Evolutionary conservation across 768 basidiomycete species (phyloP), one percentile per base, ranked within the genome.

Genomic region (Mycena rebaudengoi): DNA sequence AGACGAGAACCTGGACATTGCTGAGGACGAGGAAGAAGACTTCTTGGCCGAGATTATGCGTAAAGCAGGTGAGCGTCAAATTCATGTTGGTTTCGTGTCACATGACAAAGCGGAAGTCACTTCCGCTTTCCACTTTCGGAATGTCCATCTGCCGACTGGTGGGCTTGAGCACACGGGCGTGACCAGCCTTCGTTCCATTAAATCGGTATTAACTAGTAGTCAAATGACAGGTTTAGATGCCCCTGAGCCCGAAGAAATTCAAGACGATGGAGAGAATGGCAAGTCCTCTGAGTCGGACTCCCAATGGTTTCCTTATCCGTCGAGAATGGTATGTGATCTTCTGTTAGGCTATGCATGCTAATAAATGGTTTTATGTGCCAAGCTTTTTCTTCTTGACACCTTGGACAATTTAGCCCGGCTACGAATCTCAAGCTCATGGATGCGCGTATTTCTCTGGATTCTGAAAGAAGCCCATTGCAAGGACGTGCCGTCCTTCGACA

Each of bases 401-500:
- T 20, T 59, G 12, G 57, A 46, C 44, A 59, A 59, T 25, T 20
- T 59, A 8, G 45, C 45, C 12, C 57, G 57, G 5, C 45, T 59
- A 10, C 43, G 57, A 7, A 20, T 59, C 7, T 59, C 57, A 10
- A 44, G 26, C 23, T 59, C 57, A 6, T 29, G 28, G 13, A 59
- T 59, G 57, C 43, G 46, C n/a, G 57, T 57, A 14, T 13, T 57
- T 18, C 55, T 57, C 13, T 57, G 55, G 55, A 46, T 57, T 23
- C 7, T 57, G 39, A 33, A 37, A 20, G 55, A 57, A 25, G 18
- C 28, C 10, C 41, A 41, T 14, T 11, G 13, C 7, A 21, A 28
- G 20, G 26, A 57, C 32, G 55, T 57, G 8, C 55, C 55, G 7
- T 57, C 55, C 16, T 45, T 57, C 23, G 55, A 57, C 26, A 7